phyloP scores from a whole-genome alignment of 352 stramenopile species.

The Pythium oligandrum region DNA sequence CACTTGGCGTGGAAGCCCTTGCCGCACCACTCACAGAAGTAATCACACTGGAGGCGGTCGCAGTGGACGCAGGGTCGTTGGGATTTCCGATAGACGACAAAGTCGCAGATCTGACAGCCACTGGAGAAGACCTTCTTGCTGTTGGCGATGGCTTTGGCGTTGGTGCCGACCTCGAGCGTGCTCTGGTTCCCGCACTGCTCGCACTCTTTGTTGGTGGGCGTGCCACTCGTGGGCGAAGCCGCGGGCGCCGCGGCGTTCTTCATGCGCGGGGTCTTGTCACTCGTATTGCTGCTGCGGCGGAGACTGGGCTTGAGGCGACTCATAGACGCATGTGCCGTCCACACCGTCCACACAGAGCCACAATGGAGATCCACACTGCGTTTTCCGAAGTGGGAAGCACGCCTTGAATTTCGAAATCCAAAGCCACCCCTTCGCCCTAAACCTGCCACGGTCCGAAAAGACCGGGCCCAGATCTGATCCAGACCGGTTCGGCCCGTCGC shows the following conservation, averaged over 20 bases:
- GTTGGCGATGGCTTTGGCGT: conserved; percentile 33
- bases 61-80: conserved; percentile 68
- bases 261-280: conserved; percentile 4
- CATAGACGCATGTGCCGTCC: conserved; percentile 2
- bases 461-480: not conserved
- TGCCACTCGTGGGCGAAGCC: conserved; percentile 16
- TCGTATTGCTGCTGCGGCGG: conserved; percentile 15
- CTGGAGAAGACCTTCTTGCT: conserved; percentile 36
- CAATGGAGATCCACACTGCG: too few species aligned
- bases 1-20: conserved; percentile 77
- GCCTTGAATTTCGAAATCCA: conserved; percentile 22
- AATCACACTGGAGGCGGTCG: conserved; percentile 48
- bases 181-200: conserved; percentile 35
- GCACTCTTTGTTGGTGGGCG: conserved; percentile 44
- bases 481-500: conserved; percentile 19
- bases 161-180: conserved; percentile 26
- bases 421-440: conserved; percentile 11
- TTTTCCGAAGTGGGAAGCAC: too few species aligned
- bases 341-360: too few species aligned
- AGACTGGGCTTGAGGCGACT: conserved; percentile 22
- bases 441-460: conserved; percentile 8
- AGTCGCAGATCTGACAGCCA: conserved; percentile 80
- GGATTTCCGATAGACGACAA: conserved; percentile 62
- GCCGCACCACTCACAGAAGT: conserved; percentile 85
- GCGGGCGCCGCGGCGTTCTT: conserved; percentile 18